Base-by-base conservation (phyloP, 345 rosid genomes). In the Laguncularia racemosa region DNA sequence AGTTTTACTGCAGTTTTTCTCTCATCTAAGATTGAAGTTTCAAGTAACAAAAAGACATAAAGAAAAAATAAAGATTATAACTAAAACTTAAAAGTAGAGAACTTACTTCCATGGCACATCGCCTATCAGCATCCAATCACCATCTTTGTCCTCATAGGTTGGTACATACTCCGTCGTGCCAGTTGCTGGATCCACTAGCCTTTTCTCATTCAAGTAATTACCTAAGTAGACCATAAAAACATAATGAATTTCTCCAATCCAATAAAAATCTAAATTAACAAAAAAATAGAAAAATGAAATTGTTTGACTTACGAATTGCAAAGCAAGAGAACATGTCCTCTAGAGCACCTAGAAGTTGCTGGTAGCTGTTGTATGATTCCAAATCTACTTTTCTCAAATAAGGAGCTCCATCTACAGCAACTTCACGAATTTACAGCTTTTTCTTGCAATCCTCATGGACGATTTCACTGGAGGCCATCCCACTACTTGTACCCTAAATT, bases 91-190 rank as follows among this genome's bases (percentile, higher is more conserved):
- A 26, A 26, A 23, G 11, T 33, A 33, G 40, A 16, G 56, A 60
- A 74, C 91, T 76, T 66, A 90, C 95, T 83, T 65, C 95, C 97
- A 90, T 5, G 95, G 95, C 13, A 86, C 91, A 77, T 90, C 97
- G 14, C 93, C 95, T n/a, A 80, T 74, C 40, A 86, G 48, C 97
- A 90, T 86, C 97, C 86, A 86, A 23, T 90, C 97, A 20, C 92
- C 88, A 50, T 90, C 97, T 58, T 79, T 90, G 63, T 86, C 97
- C 58, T 86, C 86, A 46, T 79, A 90, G 38, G 83, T 84, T 13
- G 90, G 81, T 50, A 81, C 74, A 67, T 76, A 78, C 53, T 90
- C 92, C 13, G 55, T 90, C 13, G 55, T 61, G 21, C 82, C 75
- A 58, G 67, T 73, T 21, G 58, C 62, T 38, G 61, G 52, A 38